A percentile compares a stretch with the other conserved stretches of the same genome.
These are phyloP conservation scores for Fomitiporia mediterranea DNA, from an alignment of 1,284 basidiomycete genomes.

Conservation along the genomic window DNA sequence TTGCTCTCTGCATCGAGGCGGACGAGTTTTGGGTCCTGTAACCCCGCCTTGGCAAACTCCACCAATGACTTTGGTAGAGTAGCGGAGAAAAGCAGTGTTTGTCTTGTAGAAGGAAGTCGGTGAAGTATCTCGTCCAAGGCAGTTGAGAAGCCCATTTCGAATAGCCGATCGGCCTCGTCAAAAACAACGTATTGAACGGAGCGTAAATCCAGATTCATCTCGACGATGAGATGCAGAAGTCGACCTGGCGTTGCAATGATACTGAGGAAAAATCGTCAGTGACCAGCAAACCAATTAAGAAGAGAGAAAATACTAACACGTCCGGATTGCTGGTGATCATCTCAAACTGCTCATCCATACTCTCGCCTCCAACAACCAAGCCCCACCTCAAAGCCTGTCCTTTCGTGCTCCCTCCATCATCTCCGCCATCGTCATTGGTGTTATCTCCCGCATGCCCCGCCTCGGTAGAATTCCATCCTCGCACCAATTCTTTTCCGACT, in stretches of 20 bases:
- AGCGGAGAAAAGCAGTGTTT: slow-evolving; percentile 94
- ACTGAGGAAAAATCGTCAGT: slow-evolving; percentile 37
- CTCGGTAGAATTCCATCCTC: slow-evolving; percentile 65
- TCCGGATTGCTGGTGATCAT: slow-evolving; percentile 94
- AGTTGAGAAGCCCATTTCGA: slow-evolving; percentile 96
- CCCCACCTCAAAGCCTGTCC: slow-evolving; percentile 84
- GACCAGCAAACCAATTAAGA: background rate
- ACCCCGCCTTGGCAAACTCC: slow-evolving; percentile 95
- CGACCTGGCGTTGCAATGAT: slow-evolving; percentile 98
- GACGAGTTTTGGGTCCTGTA: slow-evolving; percentile 91
- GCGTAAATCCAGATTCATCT: slow-evolving; percentile 94
- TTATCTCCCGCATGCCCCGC: slow-evolving; percentile 63
- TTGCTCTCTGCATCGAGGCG: slow-evolving; percentile 95
- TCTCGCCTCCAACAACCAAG: slow-evolving; percentile 93
- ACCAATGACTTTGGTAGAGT: slow-evolving; percentile 95
- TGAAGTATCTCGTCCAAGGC: slow-evolving; percentile 89
- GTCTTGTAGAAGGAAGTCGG: slow-evolving; percentile 81
- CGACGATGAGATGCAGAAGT: slow-evolving; percentile 90
- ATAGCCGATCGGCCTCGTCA: slow-evolving; percentile 96
- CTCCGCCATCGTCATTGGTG: slow-evolving; percentile 49
- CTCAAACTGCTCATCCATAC: slow-evolving; percentile 94
- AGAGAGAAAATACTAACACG: slow-evolving; percentile 55
- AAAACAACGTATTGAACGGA: slow-evolving; percentile 92
- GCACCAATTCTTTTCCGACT: slow-evolving; percentile 90
- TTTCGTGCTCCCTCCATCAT: slow-evolving; percentile 50